Percentiles rank a stretch among this genome's conserved stretches.
Conservation (phyloP, 2,329 filamentous ascomycete genomes). For the Aspergillus sp. region DNA sequence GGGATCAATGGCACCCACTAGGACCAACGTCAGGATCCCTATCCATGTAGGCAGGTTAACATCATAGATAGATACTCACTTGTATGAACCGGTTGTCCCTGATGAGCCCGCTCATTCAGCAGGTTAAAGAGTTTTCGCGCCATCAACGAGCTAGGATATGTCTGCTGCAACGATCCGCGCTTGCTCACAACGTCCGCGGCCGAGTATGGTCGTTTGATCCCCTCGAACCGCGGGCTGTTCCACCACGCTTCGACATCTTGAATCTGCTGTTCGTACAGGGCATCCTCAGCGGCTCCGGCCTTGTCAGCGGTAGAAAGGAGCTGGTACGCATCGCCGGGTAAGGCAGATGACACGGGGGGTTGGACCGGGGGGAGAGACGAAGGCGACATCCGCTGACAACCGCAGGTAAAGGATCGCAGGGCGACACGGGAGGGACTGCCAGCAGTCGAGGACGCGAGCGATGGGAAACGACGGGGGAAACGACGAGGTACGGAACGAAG, state of each 20-base stretch:
- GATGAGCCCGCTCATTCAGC: conserved; percentile 65
- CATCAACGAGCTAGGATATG: conserved; percentile 89
- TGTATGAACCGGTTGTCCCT: conserved; percentile 85
- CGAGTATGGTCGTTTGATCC: conserved; percentile 85
- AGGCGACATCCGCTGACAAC: conserved; percentile 44
- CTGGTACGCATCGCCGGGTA: conserved; percentile 74
- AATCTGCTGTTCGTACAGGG: conserved; percentile 73
- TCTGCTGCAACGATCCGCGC: conserved; percentile 75
- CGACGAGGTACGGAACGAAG: conserved; percentile 29
- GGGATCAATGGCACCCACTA: conserved; percentile 97
- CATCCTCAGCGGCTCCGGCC: conserved; percentile 71
- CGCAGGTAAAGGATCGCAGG: conserved; percentile 29
- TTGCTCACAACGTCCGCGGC: conserved; percentile 90
- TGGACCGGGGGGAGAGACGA: conserved; percentile 43
- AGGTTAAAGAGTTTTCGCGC: conserved; percentile 90
- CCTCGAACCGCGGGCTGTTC: conserved; percentile 72
- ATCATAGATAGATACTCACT: conserved; percentile 44
- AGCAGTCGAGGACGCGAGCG: conserved; percentile 11
- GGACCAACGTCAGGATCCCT: conserved; percentile 7
- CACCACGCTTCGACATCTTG: conserved; percentile 86
- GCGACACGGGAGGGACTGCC: conserved; percentile 18
- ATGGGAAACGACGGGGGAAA: conserved; percentile 25
- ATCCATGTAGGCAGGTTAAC: not conserved
- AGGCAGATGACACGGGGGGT: conserved; percentile 52
- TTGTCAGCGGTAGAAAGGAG: conserved; percentile 71